Base-by-base conservation (phyloP, 768 basidiomycete genomes). In the Epithele typhae region DNA sequence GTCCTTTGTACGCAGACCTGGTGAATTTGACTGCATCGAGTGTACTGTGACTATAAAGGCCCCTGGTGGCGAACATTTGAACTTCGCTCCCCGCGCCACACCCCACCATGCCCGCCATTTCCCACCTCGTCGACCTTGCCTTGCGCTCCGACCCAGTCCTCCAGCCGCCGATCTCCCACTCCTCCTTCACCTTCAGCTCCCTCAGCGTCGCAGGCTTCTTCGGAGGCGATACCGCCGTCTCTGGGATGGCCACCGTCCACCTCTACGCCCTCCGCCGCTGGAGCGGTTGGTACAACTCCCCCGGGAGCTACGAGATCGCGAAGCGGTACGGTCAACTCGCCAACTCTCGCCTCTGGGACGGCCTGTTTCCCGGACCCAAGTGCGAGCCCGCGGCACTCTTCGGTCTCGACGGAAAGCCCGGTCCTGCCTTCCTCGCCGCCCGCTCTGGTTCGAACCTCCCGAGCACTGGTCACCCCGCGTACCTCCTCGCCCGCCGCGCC, bases 241-340 rank as follows among this genome's bases (percentile, higher is more conserved):
- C 43, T 4, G 46, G 46, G 25, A 52, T 52, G 51, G 42, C 46
- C 4, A 52, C 51, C 33, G 51, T 52, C 2, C 42, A 52, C 46
- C 51, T 52, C 9, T 41, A 46, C 37, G 21, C 39, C 24, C 23
- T 30, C 21, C 51, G 51, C 24, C 46, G 51, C 34, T 52, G 46
- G 46, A 10, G 37, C 12, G 51, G 51, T 10, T 52, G 51, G 51
- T 52, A 48, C 51, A 52, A 52, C 38, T 27, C 51, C 5, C 51
- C 51, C 1, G 51, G 51, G 15, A 39, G 46, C 25, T 48, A 52
- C 46, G 46, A 52, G 46, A 48, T 48, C 24, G 51, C 51, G 12
- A 52, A 52, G 38, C 42, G 45, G 34, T 52, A 52, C 43, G 51
- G 51, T 25, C 51, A 45, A 25, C 46, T 52, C 34, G 46, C 51